Percentiles rank a stretch among this genome's conserved stretches.
Conservation (phyloP, 306 rosid genomes). For the Vachellia collinsii region DNA sequence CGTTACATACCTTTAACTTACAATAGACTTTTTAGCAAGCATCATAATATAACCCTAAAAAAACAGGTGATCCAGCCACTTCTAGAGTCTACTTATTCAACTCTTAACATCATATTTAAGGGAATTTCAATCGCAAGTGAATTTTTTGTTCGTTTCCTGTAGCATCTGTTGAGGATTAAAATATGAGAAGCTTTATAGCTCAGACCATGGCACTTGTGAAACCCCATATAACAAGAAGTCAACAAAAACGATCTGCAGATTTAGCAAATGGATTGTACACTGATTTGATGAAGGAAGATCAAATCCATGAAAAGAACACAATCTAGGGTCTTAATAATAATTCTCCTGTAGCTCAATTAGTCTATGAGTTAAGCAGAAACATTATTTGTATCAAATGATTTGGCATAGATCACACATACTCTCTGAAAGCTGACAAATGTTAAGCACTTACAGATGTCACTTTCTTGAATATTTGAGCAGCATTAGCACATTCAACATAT, state of each 20-base stretch:
- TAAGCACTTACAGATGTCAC: conserved; percentile 83
- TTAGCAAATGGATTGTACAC: conserved; percentile 4
- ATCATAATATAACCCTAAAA: not conserved
- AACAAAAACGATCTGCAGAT: not conserved
- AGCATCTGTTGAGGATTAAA: conserved; percentile 15
- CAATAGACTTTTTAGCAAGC: not conserved
- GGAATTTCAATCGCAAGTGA: conserved; percentile 27
- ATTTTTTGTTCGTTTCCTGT: not conserved
- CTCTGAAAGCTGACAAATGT: conserved; percentile 8
- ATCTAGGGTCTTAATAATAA: not conserved
- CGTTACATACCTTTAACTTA: not conserved
- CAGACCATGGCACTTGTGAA: conserved; percentile 17
- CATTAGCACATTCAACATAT: conserved; percentile 86
- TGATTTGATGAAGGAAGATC: conserved; percentile 19
- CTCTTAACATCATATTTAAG: conserved; percentile 7
- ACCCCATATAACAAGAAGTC: conserved; percentile 2
- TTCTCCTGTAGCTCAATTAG: too few relatives aligned
- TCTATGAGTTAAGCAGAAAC: not conserved
- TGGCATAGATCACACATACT: conserved; percentile 10
- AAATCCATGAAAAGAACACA: conserved; percentile 12
- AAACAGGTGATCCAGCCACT: conserved; percentile 13
- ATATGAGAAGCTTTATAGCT: not conserved
- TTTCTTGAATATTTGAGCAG: conserved; percentile 99
- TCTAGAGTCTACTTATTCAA: conserved; percentile 17
- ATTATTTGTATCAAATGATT: conserved; percentile 24